Evolutionary conservation across 1,284 basidiomycete species (phyloP).

Genomic region (Cerrena zonata): DNA sequence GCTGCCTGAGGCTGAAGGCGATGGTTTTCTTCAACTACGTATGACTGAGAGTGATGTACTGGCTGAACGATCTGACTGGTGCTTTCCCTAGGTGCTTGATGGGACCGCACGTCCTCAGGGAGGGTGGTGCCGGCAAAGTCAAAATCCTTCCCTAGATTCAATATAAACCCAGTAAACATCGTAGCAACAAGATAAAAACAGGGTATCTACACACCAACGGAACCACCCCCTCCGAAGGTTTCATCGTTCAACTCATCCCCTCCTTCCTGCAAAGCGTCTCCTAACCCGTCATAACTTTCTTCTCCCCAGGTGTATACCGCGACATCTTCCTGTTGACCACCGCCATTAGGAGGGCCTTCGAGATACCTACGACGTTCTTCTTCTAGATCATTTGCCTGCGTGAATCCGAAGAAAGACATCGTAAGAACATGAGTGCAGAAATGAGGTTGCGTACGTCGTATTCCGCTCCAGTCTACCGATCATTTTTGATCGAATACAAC

Average conservation of each 20-base stretch:
- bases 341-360: conserved; percentile 32
- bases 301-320: conserved; percentile 85
- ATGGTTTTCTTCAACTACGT: no score
- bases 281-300: conserved; percentile 86
- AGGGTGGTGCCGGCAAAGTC: conserved; percentile 66
- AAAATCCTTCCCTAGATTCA: conserved; percentile 77
- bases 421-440: conserved; percentile 11
- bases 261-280: conserved; percentile 80
- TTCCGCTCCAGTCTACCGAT: not conserved
- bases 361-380: conserved; percentile 53
- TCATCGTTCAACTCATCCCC: conserved; percentile 91
- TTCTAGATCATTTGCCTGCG: conserved; percentile 53
- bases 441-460: not conserved
- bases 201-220: conserved; percentile 53
- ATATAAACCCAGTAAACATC: not conserved
- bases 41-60: no score
- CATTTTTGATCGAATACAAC: not conserved
- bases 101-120: conserved; percentile 26
- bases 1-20: conserved; percentile 16
- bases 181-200: conserved; percentile 1
- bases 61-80: conserved; percentile 2
- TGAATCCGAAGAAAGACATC: conserved; percentile 81
- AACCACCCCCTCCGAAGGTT: conserved; percentile 77
- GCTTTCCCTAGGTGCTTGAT: conserved; percentile 1
- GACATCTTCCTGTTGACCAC: conserved; percentile 63